Conservation (phyloP, 306 rosid species). For the Vachellia pachyceras region DNA sequence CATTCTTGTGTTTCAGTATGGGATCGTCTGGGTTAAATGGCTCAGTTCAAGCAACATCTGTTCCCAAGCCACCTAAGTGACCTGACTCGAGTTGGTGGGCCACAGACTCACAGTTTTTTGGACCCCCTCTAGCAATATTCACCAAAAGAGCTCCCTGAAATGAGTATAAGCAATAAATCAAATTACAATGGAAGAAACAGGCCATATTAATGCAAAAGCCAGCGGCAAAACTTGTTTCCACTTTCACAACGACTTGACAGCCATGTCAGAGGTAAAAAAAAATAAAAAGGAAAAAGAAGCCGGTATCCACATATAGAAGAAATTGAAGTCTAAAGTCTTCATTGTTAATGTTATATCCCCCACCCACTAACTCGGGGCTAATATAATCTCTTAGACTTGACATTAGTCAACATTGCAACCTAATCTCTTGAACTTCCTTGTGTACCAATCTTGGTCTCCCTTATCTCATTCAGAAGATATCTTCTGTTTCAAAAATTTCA, state of each 20-base stretch:
- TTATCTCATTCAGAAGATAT: background rate
- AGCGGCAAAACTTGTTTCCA: background rate
- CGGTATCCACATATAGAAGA: background rate
- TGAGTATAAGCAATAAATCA: conserved; percentile 5
- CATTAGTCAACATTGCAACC: background rate
- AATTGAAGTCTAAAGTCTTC: background rate
- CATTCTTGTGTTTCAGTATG: conserved; percentile 72
- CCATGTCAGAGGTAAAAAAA: background rate
- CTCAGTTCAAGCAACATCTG: conserved; percentile 91
- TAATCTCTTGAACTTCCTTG: background rate
- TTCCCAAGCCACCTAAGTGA: conserved; percentile 87
- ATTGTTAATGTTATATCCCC: background rate
- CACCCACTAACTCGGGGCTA: background rate
- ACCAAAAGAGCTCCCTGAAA: conserved; percentile 84
- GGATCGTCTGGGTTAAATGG: conserved; percentile 81
- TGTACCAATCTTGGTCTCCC: conserved; percentile 1
- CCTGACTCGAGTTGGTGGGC: conserved; percentile 59
- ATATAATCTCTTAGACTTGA: background rate
- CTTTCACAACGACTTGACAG: conserved; percentile 1
- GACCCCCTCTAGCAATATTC: conserved; percentile 78
- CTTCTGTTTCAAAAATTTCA: background rate
- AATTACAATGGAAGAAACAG: conserved; percentile 2
- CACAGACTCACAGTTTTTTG: conserved; percentile 73
- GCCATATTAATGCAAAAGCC: background rate
- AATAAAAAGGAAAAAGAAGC: background rate